These are phyloP conservation scores for Cystobasidium tubakii DNA, from an alignment of 768 basidiomycete species.

Conservation along the genomic window DNA sequence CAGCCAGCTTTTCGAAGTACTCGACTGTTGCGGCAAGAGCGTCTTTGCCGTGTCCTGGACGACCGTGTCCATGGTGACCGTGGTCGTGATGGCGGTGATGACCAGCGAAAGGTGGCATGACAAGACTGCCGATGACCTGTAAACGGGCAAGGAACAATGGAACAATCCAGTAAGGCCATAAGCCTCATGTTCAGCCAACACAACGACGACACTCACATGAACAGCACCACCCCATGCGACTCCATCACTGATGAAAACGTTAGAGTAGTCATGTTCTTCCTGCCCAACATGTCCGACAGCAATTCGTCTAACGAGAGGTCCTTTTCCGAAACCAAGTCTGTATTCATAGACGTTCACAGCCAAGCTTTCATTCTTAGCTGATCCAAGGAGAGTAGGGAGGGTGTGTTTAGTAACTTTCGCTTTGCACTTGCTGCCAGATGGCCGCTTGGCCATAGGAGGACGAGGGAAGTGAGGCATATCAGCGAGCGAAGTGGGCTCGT, in stretches of 20 bases:
- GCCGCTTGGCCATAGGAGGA: slow-evolving; percentile 6
- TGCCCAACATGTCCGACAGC: slow-evolving; percentile 33
- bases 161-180: too few species aligned
- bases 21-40: not conserved
- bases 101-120: slow-evolving; percentile 41
- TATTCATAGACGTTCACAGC: slow-evolving; percentile 41
- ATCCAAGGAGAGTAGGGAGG: slow-evolving; percentile 43
- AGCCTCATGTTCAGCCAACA: too few species aligned
- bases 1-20: not conserved
- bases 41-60: not conserved
- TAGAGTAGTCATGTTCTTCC: slow-evolving; percentile 34
- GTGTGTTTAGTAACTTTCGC: slow-evolving; percentile 42
- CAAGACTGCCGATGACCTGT: slow-evolving; percentile 38
- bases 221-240: slow-evolving; percentile 51
- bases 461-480: not conserved
- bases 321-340: slow-evolving; percentile 38
- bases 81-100: slow-evolving; percentile 25
- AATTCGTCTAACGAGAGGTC: slow-evolving; percentile 39
- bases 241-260: slow-evolving; percentile 49
- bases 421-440: slow-evolving; percentile 8
- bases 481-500: not conserved
- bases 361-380: slow-evolving; percentile 40
- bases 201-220: slow-evolving; percentile 50
- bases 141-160: not conserved
- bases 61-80: not conserved